Evolutionary conservation across 768 basidiomycete species (phyloP).

Genomic region (Strobilomyces dryophilus): DNA sequence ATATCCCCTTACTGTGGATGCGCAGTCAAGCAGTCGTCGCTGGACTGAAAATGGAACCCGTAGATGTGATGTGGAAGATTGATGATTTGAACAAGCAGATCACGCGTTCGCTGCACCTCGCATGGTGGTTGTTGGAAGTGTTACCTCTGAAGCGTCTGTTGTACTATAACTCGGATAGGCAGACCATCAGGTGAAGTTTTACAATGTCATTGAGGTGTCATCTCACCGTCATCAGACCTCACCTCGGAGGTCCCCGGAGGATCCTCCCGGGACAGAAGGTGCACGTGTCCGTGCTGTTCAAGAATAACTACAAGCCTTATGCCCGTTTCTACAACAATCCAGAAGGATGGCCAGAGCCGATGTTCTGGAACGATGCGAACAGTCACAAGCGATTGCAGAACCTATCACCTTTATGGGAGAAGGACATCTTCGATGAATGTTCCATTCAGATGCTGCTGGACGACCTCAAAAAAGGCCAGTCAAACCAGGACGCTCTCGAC

Average conservation of each 20-base stretch:
- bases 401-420: constrained; percentile 25
- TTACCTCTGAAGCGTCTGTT: constrained; percentile 24
- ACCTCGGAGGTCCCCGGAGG: constrained; percentile 21
- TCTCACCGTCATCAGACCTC: constrained; percentile 22
- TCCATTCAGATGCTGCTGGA: constrained; percentile 17
- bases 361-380: constrained; percentile 28
- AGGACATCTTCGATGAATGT: constrained; percentile 24
- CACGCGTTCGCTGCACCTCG: constrained; percentile 9
- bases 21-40: constrained; percentile 26
- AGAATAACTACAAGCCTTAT: constrained; percentile 25
- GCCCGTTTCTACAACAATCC: constrained; percentile 21
- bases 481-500: constrained; percentile 22
- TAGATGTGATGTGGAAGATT: constrained; percentile 27
- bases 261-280: constrained; percentile 30
- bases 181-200: constrained; percentile 17
- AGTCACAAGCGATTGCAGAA: constrained; percentile 17
- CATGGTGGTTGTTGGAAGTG: constrained; percentile 25
- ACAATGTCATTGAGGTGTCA: not conserved
- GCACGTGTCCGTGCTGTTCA: constrained; percentile 31
- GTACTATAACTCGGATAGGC: constrained; percentile 25
- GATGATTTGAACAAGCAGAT: constrained; percentile 24
- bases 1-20: constrained; percentile 31
- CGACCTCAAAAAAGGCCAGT: constrained; percentile 14
- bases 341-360: constrained; percentile 24
- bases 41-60: constrained; percentile 20